Percentiles rank a stretch among this genome's conserved stretches.
phyloP scores from a whole-genome alignment of 1,139 yeast genomes.

The Protomyces inundatus region DNA sequence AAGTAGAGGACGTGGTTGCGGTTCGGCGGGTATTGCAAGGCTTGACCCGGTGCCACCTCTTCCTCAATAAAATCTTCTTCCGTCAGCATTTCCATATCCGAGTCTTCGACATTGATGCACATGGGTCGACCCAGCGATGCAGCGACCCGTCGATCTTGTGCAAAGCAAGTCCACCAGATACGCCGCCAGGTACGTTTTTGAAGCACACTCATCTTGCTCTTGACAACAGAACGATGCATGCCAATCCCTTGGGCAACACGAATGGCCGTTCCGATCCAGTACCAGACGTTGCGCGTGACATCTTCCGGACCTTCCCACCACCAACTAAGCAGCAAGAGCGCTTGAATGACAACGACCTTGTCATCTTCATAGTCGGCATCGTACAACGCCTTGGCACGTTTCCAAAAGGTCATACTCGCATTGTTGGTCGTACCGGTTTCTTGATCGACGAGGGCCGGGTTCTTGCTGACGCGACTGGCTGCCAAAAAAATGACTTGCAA shows the following conservation, averaged over 20 bases:
- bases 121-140: conserved; percentile 78
- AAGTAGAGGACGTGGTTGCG: conserved; percentile 53
- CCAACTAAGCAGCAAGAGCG: conserved; percentile 60
- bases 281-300: conserved; percentile 65
- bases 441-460: conserved; percentile 54
- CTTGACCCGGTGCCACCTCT: conserved; percentile 45
- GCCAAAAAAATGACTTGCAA: conserved; percentile 65
- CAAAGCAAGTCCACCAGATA: conserved; percentile 76
- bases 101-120: conserved; percentile 64
- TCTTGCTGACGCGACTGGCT: conserved; percentile 59
- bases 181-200: conserved; percentile 63
- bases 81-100: conserved; percentile 70
- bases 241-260: conserved; percentile 77
- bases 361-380: conserved; percentile 71
- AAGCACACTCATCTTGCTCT: conserved; percentile 38
- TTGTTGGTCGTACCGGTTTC: conserved; percentile 51
- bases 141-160: conserved; percentile 40
- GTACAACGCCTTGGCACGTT: conserved; percentile 70
- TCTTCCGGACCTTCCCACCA: conserved; percentile 80
- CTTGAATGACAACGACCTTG: conserved; percentile 62
- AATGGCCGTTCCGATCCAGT: conserved; percentile 72
- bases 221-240: conserved; percentile 49
- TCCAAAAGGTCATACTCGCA: conserved; percentile 62
- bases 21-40: conserved; percentile 46
- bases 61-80: conserved; percentile 60